Percentiles rank a stretch among this genome's conserved stretches.
Evolutionary conservation across 129 eudicot species (phyloP).

Genomic region (Silybum marianum): DNA sequence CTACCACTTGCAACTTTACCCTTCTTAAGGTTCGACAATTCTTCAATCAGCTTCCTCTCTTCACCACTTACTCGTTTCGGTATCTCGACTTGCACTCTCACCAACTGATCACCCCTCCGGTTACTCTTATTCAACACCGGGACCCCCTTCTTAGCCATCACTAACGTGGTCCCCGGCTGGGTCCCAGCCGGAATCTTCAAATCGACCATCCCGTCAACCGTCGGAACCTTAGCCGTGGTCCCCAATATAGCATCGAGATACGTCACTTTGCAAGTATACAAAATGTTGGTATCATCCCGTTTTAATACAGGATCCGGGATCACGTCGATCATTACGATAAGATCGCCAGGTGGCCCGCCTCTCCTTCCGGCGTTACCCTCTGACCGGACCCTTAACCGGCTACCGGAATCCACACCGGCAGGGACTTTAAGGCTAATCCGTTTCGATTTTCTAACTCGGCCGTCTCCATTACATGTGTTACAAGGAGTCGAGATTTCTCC

Average conservation of each 20-base stretch:
- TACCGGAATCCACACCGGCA: constrained; percentile 90
- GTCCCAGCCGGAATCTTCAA: constrained; percentile 86
- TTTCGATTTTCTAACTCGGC: constrained; percentile 72
- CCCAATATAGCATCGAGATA: constrained; percentile 88
- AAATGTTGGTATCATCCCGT: constrained; percentile 80
- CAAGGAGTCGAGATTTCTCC: constrained; percentile 86
- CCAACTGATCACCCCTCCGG: constrained; percentile 92
- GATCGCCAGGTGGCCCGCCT: constrained; percentile 95
- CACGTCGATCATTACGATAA: constrained; percentile 70
- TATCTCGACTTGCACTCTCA: constrained; percentile 89
- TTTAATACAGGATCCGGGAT: constrained; percentile 69
- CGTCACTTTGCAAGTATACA: constrained; percentile 67
- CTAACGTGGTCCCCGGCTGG: constrained; percentile 86
- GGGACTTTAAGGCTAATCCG: constrained; percentile 76
- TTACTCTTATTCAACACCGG: constrained; percentile 63
- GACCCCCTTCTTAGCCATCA: constrained; percentile 89
- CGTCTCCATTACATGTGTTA: constrained; percentile 73
- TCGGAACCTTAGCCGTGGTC: constrained; percentile 78
- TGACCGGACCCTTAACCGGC: constrained; percentile 68
- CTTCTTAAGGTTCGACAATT: constrained; percentile 63
- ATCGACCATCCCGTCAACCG: constrained; percentile 81
- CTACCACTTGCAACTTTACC: constrained; percentile 54
- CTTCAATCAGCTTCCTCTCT: constrained; percentile 80
- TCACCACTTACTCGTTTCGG: constrained; percentile 70
- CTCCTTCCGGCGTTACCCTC: constrained; percentile 86